phyloP scores from a whole-genome alignment of 345 rosid genomes.

The Litchi chinensis region DNA sequence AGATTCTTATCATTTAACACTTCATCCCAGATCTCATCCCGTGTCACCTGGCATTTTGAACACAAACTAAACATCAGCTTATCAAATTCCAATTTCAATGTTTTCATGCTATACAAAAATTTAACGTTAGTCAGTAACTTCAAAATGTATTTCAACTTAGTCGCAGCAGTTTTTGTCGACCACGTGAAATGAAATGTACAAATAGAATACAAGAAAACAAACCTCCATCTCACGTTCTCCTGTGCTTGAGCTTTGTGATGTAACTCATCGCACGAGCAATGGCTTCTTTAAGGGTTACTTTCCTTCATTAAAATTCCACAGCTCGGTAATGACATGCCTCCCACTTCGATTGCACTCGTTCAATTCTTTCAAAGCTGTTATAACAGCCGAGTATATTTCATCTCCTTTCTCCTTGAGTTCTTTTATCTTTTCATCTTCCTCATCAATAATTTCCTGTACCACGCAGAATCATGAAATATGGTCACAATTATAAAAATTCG shows the following conservation, averaged over 20 bases:
- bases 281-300: constrained; percentile 86
- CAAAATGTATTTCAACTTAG: neutral
- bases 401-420: constrained; percentile 70
- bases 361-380: constrained; percentile 67
- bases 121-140: neutral
- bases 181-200: neutral
- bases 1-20: neutral
- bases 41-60: neutral
- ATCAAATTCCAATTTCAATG: neutral
- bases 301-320: constrained; percentile 71
- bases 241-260: constrained; percentile 52
- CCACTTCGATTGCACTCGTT: constrained; percentile 81
- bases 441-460: constrained; percentile 67
- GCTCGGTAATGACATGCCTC: constrained; percentile 49
- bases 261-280: constrained; percentile 41
- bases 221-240: constrained; percentile 33
- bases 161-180: no score
- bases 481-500: neutral
- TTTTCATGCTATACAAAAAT: no score
- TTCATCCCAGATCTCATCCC: neutral
- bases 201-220: constrained; percentile 9
- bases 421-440: constrained; percentile 60
- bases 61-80: neutral
- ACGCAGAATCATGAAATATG: neutral
- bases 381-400: constrained; percentile 52